phyloP scores from a whole-genome alignment of 495 filamentous ascomycete genomes.

The Trichoderma parareesei region DNA sequence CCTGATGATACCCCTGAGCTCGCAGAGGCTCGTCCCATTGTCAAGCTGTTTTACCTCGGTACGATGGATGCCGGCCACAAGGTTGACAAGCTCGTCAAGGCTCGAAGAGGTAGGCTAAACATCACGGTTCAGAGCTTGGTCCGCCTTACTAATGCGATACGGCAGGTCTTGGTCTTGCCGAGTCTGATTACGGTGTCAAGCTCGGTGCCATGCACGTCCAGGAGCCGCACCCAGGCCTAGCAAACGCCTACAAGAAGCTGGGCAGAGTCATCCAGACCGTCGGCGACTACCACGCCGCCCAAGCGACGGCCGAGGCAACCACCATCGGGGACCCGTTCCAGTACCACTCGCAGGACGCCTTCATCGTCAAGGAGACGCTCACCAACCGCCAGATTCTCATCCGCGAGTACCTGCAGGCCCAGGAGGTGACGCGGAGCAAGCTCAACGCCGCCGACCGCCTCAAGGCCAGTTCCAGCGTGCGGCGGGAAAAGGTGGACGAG shows the following conservation, averaged over 20 bases:
- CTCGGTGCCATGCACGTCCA: conserved; percentile 75
- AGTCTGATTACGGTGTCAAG: conserved; percentile 89
- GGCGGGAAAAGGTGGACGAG: conserved; percentile 92
- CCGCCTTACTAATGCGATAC: not conserved
- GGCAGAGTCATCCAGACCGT: conserved; percentile 86
- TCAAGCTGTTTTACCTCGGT: conserved; percentile 93
- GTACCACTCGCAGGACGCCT: conserved; percentile 92
- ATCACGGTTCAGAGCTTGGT: not conserved
- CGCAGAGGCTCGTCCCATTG: conserved; percentile 75
- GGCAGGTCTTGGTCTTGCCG: conserved; percentile 79
- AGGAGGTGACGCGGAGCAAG: conserved; percentile 69
- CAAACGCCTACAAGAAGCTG: conserved; percentile 87
- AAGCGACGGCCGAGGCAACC: conserved; percentile 93
- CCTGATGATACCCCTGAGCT: conserved; percentile 96
- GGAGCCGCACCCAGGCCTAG: conserved; percentile 81
- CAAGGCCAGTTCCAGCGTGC: conserved; percentile 72
- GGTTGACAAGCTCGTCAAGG: conserved; percentile 87
- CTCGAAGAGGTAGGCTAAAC: conserved; percentile 64
- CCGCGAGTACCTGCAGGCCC: conserved; percentile 82
- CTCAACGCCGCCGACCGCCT: conserved; percentile 79
- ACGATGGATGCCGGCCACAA: conserved; percentile 95
- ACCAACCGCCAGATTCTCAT: conserved; percentile 99
- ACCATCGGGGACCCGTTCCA: conserved; percentile 88
- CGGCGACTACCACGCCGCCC: conserved; percentile 93
- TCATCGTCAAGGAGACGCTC: conserved; percentile 97